These are phyloP conservation scores for Sordaria brevicollis DNA, from an alignment of 495 filamentous ascomycete genomes.

Conservation along the genomic window DNA sequence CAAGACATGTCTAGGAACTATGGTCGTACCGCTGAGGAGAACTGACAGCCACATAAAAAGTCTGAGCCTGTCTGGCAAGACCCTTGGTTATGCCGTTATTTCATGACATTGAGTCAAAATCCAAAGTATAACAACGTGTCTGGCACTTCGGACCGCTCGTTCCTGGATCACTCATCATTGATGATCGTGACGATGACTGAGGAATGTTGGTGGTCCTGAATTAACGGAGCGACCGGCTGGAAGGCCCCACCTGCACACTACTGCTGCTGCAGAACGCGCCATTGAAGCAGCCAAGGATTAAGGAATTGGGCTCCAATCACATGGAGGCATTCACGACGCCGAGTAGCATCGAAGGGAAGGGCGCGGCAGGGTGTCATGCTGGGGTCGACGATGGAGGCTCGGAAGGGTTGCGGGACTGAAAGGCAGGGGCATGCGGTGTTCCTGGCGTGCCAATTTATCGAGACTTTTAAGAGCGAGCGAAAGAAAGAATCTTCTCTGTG, in stretches of 20 bases:
- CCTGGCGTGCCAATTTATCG: background rate
- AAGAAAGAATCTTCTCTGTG: background rate
- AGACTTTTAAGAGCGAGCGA: background rate
- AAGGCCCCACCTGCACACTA: background rate
- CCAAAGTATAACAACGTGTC: background rate
- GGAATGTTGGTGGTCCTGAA: background rate
- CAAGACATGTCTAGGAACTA: background rate
- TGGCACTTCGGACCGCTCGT: background rate
- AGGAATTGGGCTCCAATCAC: background rate
- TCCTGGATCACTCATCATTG: background rate
- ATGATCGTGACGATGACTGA: background rate
- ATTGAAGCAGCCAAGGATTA: background rate
- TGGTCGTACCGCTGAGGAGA: background rate
- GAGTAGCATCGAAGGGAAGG: background rate
- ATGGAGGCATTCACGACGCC: background rate
- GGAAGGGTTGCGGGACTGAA: background rate
- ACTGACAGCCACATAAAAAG: background rate
- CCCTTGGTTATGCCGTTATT: background rate
- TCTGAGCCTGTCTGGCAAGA: background rate
- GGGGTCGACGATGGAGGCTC: background rate
- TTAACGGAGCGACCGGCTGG: background rate
- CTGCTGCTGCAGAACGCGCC: background rate
- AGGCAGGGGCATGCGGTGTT: background rate
- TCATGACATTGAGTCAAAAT: background rate
- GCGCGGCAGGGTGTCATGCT: background rate